phyloP scores from a whole-genome alignment of 2,329 filamentous ascomycete genomes.

The Dothistroma septosporum region DNA sequence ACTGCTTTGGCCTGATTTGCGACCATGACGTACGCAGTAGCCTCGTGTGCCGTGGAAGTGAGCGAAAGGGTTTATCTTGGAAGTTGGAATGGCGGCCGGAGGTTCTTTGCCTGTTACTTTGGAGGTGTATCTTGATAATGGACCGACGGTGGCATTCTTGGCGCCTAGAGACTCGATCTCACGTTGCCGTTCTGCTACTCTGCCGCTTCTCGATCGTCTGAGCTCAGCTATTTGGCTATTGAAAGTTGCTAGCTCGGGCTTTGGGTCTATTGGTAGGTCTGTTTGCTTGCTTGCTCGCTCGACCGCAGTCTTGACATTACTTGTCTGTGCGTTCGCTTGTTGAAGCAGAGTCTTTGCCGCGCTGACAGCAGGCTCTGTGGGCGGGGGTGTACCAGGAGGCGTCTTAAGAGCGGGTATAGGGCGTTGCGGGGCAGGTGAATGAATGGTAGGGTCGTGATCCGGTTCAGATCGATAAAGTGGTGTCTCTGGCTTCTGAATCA shows the following conservation, averaged over 20 bases:
- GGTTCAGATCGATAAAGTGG: constrained; percentile 24
- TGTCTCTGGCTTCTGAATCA: constrained; percentile 22
- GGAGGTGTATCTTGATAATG: constrained; percentile 1
- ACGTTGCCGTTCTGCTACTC: background rate
- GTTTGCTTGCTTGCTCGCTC: background rate
- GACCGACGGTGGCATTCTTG: background rate
- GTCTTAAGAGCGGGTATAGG: constrained; percentile 15
- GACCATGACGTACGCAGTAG: constrained; percentile 32
- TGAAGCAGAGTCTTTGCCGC: background rate
- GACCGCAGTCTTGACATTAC: background rate
- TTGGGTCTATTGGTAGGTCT: background rate
- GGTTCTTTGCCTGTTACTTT: background rate
- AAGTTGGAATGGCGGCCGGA: background rate
- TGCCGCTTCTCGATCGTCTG: background rate
- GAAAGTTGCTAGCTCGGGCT: background rate
- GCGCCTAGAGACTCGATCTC: background rate
- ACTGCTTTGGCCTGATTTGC: constrained; percentile 16
- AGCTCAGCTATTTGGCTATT: background rate
- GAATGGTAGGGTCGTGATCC: constrained; percentile 19
- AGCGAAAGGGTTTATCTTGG: constrained; percentile 12
- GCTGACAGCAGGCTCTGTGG: background rate
- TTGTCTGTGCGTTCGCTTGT: background rate
- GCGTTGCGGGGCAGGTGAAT: constrained; percentile 24
- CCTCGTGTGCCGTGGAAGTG: constrained; percentile 26
- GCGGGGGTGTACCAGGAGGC: background rate